Conservation (phyloP, 2,329 filamentous ascomycete species). For the Epichloe sibirici region DNA sequence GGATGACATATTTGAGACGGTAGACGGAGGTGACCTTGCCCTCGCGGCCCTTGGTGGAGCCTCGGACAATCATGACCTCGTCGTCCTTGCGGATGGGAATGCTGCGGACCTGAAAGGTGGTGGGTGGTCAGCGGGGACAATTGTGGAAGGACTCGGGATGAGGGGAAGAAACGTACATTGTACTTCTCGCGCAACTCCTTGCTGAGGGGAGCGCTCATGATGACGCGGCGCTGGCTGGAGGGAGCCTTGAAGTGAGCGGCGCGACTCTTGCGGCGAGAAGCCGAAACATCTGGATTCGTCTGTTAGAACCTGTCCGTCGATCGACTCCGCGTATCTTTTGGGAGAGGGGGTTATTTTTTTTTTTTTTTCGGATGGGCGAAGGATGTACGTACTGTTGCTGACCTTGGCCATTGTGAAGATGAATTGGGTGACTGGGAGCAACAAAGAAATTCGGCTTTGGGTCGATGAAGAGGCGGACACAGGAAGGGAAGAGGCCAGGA, state of each 20-base stretch:
- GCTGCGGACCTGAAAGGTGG: slow-evolving; percentile 60
- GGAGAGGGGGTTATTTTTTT: not conserved
- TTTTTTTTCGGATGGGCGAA: not conserved
- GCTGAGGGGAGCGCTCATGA: slow-evolving; percentile 92
- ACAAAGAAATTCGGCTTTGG: slow-evolving; percentile 19
- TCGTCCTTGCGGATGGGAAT: slow-evolving; percentile 98
- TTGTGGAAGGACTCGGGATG: not conserved
- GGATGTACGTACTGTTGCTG: slow-evolving; percentile 39
- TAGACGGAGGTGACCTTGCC: slow-evolving; percentile 97
- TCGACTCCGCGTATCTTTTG: not conserved
- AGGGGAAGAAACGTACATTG: slow-evolving; percentile 55
- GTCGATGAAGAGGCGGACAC: slow-evolving; percentile 12
- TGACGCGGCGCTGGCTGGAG: slow-evolving; percentile 84
- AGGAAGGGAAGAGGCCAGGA: not conserved
- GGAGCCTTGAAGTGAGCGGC: slow-evolving; percentile 96
- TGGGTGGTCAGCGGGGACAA: not conserved
- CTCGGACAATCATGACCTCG: slow-evolving; percentile 86
- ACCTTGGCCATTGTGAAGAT: slow-evolving; percentile 57
- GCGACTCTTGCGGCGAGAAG: slow-evolving; percentile 95
- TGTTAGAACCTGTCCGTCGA: not conserved
- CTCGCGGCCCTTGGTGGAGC: slow-evolving; percentile 93
- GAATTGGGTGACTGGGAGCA: slow-evolving; percentile 12
- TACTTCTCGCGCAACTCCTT: slow-evolving; percentile 99
- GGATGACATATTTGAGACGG: slow-evolving; percentile 95
- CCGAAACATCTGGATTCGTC: slow-evolving; percentile 41